A percentile compares a stretch with the other conserved stretches of the same genome.
phyloP scores from a whole-genome alignment of 2,329 filamentous ascomycete genomes.

The Biscogniauxia marginata region DNA sequence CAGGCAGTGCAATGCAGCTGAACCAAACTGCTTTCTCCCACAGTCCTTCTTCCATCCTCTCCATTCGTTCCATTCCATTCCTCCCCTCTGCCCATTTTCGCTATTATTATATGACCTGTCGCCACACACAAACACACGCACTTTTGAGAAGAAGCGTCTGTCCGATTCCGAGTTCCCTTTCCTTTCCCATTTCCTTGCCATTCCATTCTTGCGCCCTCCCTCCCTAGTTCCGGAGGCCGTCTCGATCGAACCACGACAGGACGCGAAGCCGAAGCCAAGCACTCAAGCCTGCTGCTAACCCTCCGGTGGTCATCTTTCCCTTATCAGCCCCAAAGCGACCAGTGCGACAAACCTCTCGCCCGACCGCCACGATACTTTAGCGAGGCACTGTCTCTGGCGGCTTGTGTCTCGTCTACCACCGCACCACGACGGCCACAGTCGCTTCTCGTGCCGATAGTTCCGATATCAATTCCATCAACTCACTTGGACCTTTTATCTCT shows the following conservation, averaged over 20 bases:
- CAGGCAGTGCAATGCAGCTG: not conserved
- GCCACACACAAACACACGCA: not conserved
- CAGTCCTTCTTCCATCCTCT: slow-evolving; percentile 5
- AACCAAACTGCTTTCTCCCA: not conserved
- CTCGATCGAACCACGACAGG: not conserved
- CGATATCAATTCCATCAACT: not conserved
- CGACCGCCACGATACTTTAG: not conserved
- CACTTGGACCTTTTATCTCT: slow-evolving; percentile 2
- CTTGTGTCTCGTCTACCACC: not conserved
- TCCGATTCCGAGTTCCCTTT: too few species aligned
- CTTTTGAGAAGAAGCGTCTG: not conserved
- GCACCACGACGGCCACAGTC: not conserved
- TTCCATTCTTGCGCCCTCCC: not conserved
- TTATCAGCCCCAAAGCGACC: not conserved
- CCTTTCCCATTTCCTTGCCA: slow-evolving; percentile 3
- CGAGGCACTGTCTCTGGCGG: not conserved
- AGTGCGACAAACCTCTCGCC: not conserved
- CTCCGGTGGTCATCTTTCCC: not conserved
- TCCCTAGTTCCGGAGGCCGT: not conserved
- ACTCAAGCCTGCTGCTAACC: not conserved
- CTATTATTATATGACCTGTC: not conserved
- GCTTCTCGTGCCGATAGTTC: not conserved
- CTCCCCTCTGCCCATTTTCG: slow-evolving; percentile 10
- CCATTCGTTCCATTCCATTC: slow-evolving; percentile 10
- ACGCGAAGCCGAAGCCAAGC: not conserved